phyloP scores from a whole-genome alignment of 2,329 filamentous ascomycete genomes.

The Epichloe gansuensis region DNA sequence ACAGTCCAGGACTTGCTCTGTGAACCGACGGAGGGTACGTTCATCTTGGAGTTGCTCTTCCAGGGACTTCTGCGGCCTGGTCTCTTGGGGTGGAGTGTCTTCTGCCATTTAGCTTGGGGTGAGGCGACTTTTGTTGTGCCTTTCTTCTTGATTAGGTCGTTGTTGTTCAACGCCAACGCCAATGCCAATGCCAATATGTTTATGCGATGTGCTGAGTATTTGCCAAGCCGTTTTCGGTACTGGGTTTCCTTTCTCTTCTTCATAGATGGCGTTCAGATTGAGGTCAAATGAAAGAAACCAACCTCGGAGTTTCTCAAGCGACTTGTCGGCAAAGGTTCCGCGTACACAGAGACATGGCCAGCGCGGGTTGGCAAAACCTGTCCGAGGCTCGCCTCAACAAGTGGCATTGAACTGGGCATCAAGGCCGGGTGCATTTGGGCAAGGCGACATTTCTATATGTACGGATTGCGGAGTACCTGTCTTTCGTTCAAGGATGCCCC shows the following conservation, averaged over 20 bases:
- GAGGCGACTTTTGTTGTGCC: too few species aligned
- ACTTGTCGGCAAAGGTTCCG: not conserved
- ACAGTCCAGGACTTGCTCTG: constrained; percentile 24
- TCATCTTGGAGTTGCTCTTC: constrained; percentile 20
- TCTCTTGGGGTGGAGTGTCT: not conserved
- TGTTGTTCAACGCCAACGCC: too few species aligned
- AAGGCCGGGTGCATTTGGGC: not conserved
- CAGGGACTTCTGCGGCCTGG: constrained; percentile 6
- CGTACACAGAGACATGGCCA: not conserved
- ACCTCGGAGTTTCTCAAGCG: too few species aligned
- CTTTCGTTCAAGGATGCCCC: not conserved
- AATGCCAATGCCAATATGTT: too few species aligned
- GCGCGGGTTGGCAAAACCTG: not conserved
- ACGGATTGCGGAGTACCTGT: too few species aligned
- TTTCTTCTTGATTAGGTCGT: too few species aligned
- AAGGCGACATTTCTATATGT: not conserved
- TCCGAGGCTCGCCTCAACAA: not conserved
- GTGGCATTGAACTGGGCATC: not conserved
- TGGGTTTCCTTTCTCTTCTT: too few species aligned
- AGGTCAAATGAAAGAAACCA: too few species aligned
- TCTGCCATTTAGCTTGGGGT: not conserved
- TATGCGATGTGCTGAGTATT: too few species aligned
- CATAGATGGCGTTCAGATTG: too few species aligned
- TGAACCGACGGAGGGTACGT: constrained; percentile 21
- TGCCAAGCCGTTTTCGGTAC: too few species aligned